Evolutionary conservation across 139 green algal genomes (phyloP).

Genomic region (Picochlorum costavermella): DNA sequence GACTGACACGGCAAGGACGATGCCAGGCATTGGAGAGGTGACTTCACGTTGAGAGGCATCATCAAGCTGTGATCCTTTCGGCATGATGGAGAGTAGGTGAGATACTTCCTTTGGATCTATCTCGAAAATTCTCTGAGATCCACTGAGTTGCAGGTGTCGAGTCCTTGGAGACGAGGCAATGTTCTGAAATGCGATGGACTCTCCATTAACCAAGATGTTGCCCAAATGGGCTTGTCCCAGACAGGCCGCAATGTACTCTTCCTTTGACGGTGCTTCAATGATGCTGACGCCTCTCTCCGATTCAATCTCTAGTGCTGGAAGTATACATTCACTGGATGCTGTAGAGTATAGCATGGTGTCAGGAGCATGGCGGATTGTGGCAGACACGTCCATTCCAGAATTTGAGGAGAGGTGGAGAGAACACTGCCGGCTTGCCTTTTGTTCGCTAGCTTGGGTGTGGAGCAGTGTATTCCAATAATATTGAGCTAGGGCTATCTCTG

Average conservation of each 20-base stretch:
- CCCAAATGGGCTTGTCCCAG: neutral
- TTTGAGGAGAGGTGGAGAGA: neutral
- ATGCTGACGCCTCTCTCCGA: neutral
- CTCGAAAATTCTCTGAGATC: constrained; percentile 16
- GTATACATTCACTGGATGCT: neutral
- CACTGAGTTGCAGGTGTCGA: constrained; percentile 16
- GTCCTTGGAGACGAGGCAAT: constrained; percentile 3
- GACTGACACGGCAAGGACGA: constrained; percentile 22
- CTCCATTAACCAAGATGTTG: neutral
- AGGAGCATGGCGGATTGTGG: neutral
- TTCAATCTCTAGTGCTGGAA: neutral
- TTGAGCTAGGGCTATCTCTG: constrained; percentile 17
- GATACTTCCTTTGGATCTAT: constrained; percentile 7
- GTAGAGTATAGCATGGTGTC: neutral
- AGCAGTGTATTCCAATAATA: constrained; percentile 4
- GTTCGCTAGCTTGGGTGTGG: neutral
- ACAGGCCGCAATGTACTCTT: neutral
- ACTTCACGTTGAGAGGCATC: constrained; percentile 11
- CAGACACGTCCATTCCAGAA: neutral
- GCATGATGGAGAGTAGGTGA: constrained; percentile 13
- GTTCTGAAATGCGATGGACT: neutral
- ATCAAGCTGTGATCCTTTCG: constrained; percentile 1
- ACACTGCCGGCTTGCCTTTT: neutral
- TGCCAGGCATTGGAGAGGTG: constrained; percentile 37
- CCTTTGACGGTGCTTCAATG: neutral